These are phyloP conservation scores for Biscogniauxia marginata DNA, from an alignment of 2,329 filamentous ascomycete genomes.

Conservation along the genomic window DNA sequence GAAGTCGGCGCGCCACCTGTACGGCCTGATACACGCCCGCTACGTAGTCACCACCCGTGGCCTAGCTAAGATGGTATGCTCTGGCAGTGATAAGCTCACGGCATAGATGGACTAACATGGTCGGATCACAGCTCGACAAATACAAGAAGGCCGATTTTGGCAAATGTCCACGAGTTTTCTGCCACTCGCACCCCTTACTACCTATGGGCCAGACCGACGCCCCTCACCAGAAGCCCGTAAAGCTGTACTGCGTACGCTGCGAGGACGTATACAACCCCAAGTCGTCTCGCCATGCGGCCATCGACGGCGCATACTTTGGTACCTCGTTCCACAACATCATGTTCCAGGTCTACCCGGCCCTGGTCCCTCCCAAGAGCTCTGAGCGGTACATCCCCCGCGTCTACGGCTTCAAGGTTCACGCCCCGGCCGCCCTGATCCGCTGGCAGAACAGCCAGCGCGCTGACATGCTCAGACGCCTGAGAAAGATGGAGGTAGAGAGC, in stretches of 20 bases:
- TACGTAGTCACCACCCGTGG: constrained; percentile 97
- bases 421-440: constrained; percentile 78
- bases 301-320: constrained; percentile 97
- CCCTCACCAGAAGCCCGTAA: constrained; percentile 84
- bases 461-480: constrained; percentile 76
- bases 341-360: constrained; percentile 93
- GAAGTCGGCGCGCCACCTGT: constrained; percentile 92
- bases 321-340: constrained; percentile 98
- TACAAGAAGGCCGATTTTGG: constrained; percentile 98
- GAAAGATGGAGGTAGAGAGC: constrained; percentile 70
- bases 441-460: constrained; percentile 86
- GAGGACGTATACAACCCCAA: constrained; percentile 99
- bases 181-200: constrained; percentile 86
- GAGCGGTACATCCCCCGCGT: constrained; percentile 86
- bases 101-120: constrained; percentile 16
- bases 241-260: constrained; percentile 95
- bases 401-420: constrained; percentile 95
- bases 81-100: too few relatives aligned
- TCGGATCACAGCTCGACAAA: constrained; percentile 75
- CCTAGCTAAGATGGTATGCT: constrained; percentile 88
- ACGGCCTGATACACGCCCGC: constrained; percentile 91
- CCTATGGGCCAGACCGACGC: constrained; percentile 94
- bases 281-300: constrained; percentile 85
- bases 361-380: constrained; percentile 82
- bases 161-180: constrained; percentile 95